A percentile compares a stretch with the other conserved stretches of the same genome.
phyloP scores from a whole-genome alignment of 371 early-diverging fungal genomes.

The Syncephalastrum contaminatum region DNA sequence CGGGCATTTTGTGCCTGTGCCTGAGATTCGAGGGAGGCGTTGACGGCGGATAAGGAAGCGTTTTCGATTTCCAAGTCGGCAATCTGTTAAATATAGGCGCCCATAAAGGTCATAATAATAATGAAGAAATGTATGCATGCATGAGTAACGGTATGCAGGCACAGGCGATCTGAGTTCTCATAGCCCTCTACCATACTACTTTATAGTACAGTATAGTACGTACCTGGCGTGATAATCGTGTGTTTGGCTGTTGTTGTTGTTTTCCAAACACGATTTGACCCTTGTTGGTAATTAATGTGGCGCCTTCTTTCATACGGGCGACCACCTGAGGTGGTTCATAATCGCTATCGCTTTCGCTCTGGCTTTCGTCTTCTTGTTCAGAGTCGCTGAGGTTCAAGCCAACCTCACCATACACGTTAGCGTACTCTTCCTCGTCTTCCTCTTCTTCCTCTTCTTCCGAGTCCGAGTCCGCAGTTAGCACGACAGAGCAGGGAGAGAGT shows the following conservation, averaged over 20 bases:
- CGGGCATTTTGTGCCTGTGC: conserved; percentile 38
- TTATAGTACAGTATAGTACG: not conserved
- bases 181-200: not conserved
- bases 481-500: too few species aligned
- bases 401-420: conserved; percentile 21
- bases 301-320: conserved; percentile 37
- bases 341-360: conserved; percentile 7
- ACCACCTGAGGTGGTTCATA: conserved; percentile 20
- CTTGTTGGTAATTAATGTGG: conserved; percentile 45
- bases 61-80: conserved; percentile 55
- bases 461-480: not conserved
- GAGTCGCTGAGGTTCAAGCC: conserved; percentile 11
- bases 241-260: not conserved
- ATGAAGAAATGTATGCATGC: too few species aligned
- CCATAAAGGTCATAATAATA: too few species aligned
- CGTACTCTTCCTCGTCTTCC: conserved; percentile 12
- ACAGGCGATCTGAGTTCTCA: too few species aligned
- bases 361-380: conserved; percentile 6
- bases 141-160: too few species aligned
- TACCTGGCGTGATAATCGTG: conserved; percentile 23
- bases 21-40: conserved; percentile 40
- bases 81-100: conserved; percentile 23
- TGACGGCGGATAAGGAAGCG: conserved; percentile 36
- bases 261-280: conserved; percentile 42
- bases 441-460: conserved; percentile 8